Evolutionary conservation across 495 filamentous ascomycete species (phyloP).

Genomic region (Aspergillus steynii): DNA sequence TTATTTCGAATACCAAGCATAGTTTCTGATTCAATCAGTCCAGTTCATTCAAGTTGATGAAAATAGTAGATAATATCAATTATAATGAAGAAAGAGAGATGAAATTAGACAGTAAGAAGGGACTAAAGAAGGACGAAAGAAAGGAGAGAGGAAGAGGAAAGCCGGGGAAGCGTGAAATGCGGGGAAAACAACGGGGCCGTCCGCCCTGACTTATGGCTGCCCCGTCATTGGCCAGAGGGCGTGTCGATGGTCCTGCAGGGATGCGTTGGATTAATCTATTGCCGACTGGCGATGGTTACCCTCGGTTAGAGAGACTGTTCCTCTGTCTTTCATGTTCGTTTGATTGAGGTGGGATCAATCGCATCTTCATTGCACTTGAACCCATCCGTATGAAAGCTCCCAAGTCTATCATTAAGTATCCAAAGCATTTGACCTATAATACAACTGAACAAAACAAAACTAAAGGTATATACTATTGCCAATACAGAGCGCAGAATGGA

Average conservation of each 20-base stretch:
- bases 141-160: constrained; percentile 6
- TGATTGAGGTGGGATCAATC: no score
- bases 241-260: no score
- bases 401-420: background rate
- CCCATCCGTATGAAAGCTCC: background rate
- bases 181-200: constrained; percentile 18
- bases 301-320: background rate
- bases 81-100: background rate
- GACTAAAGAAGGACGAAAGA: constrained; percentile 2
- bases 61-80: no score
- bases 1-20: background rate
- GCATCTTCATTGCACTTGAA: background rate
- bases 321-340: no score
- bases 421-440: background rate
- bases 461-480: background rate
- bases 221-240: constrained; percentile 3
- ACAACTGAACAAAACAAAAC: background rate
- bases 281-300: background rate
- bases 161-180: constrained; percentile 19
- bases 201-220: background rate
- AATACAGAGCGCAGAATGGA: background rate
- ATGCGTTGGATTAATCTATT: background rate
- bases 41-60: no score
- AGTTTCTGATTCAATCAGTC: background rate
- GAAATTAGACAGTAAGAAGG: background rate